Evolutionary conservation across 257 asterid species (phyloP), one percentile per base, ranked within the genome.

Genomic region (Fraxinus anomala): DNA sequence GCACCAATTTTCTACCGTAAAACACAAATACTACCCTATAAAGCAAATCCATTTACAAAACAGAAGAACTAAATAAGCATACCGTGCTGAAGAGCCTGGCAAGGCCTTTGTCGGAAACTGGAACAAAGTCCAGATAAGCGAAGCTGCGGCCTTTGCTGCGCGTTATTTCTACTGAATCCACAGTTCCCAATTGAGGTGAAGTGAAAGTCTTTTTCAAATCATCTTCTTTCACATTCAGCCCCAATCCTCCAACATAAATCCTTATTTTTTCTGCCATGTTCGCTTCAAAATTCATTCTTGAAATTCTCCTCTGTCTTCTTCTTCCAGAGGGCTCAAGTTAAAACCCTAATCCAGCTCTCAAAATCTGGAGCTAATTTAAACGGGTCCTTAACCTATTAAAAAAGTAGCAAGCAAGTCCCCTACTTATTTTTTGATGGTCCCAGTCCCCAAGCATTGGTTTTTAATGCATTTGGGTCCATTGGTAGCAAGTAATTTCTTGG

Each of bases 71-170:
- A 78, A 10, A 31, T 14, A 69, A 2, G 68, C 14, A 73, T 65
- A 95, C 99, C 92, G 85, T 86, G 96, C 96, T 93, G 91, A 91
- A 93, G 77, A 95, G 96, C 85, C 86, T 95, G 78, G 92, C 82
- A 39, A 95, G 89, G 73, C 96, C 96, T 80, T 95, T 91, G n/a
- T 93, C 97, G 70, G 97, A 95, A 61, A 83, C 87, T 16, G 97
- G 97, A 72, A 85, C 5, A 75, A 91, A 93, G 11, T 89, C 99
- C 85, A 95, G 79, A 82, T 91, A 95, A 21, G 91, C 98, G 73
- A 95, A 90, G 83, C 96, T 89, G 44, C 99, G 98, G 63, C 89
- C 94, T 85, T 95, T 95, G 77, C 86, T 82, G 72, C 99, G 94
- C 76, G 89, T 85, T 31, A 95, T 79, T 76, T 95, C 96, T n/a